Percentiles rank a stretch among this genome's conserved stretches.
Conservation (phyloP, 805 yeast genomes). For the Clavispora fructus region DNA sequence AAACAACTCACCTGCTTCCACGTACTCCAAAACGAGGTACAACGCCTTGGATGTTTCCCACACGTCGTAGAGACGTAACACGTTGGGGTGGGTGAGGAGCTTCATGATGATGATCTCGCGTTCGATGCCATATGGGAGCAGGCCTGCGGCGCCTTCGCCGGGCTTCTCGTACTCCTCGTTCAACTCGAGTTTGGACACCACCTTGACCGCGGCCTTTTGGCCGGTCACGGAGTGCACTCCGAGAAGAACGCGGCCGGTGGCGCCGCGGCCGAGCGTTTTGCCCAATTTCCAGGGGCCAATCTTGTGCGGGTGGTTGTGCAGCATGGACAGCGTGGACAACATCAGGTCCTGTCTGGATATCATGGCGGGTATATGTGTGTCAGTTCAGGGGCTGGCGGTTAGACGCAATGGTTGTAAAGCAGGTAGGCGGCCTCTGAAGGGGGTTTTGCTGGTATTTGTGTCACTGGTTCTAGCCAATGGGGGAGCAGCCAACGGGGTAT, state of each 20-base stretch:
- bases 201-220: conserved; percentile 77
- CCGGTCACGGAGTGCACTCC: conserved; percentile 69
- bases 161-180: conserved; percentile 29
- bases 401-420: not conserved
- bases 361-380: conserved; percentile 7
- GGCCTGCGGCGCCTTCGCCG: conserved; percentile 31
- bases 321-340: conserved; percentile 47
- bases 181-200: conserved; percentile 62
- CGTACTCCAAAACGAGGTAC: conserved; percentile 72
- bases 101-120: conserved; percentile 97
- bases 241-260: conserved; percentile 73
- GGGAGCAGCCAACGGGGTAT: too few relatives aligned
- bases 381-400: not conserved
- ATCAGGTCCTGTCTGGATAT: conserved; percentile 55
- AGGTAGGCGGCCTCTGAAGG: too few relatives aligned
- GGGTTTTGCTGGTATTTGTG: too few relatives aligned
- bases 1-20: conserved; percentile 84
- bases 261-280: conserved; percentile 74
- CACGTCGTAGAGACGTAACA: conserved; percentile 89
- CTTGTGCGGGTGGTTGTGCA: conserved; percentile 42
- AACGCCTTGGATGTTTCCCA: conserved; percentile 96
- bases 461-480: too few relatives aligned
- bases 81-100: conserved; percentile 87
- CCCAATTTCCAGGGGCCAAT: conserved; percentile 86
- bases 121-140: conserved; percentile 88